Base-by-base conservation (phyloP, 495 filamentous ascomycete genomes). In the Aspergillus sclerotiicarbonarius region DNA sequence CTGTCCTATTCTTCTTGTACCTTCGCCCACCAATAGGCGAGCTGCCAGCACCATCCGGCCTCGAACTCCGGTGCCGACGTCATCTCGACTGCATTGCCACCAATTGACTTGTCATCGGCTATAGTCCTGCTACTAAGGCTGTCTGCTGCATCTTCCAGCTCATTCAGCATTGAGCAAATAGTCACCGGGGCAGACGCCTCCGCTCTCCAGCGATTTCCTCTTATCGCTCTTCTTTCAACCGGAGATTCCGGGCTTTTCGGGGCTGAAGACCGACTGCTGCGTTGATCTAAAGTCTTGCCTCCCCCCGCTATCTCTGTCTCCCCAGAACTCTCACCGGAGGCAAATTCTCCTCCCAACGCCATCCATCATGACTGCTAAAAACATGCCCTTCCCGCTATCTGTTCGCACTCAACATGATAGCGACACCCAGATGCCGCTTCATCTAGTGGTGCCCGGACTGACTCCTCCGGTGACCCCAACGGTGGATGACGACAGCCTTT, bases 381-480 rank as follows among this genome's bases (percentile, higher is more conserved):
- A 60, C 50, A 54, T 52, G 20, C 69, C 72, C 37, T 47, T 70
- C 21, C 71, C 59, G 35, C 61, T 75, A 43, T 73, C 72, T 33
- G 52, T 77, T 10, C 62, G 65, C 45, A 73, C 71, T 7, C 59
- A 65, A 13, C 35, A 62, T 57, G 63, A 48, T 31, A 55, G 64
- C 33, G 52, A 53, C 15, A 21, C 56, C 25, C 51, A 56, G 7
- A 19, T 55, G 13, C 62, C 59, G 21, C 54, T 52, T 6, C 37
- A 60, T 18, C 58, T 54, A 13, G 62, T 62, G 29, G 21, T 47
- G 5, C 59, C 62, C 1, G 65, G 57, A 49, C 68, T 75, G 30
- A 75, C 72, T 10, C 74, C 74, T 15, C 74, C 74, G 19, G 68
- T 76, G 13, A 74, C 74, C 12, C 74, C 74, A 35, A 72, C 68